Conservation (phyloP, 495 filamentous ascomycete species). For the Aspergillus olivimuriae region DNA sequence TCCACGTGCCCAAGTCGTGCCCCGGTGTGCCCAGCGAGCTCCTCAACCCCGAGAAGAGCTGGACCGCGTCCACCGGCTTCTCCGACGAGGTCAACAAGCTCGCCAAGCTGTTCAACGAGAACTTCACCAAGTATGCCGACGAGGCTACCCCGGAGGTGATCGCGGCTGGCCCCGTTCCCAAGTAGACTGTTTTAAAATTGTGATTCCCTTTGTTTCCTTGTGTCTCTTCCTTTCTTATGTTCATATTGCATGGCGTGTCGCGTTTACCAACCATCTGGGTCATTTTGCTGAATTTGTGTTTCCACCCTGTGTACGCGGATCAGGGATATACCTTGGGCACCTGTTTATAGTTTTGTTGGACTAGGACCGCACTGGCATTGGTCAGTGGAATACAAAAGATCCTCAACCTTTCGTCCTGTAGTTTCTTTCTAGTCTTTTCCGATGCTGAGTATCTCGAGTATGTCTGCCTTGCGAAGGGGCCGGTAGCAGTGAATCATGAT, state of each 20-base stretch:
- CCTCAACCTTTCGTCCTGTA: too few relatives aligned
- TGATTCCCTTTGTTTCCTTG: slow-evolving; percentile 13
- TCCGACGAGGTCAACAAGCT: slow-evolving; percentile 82
- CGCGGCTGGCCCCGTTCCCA: slow-evolving; percentile 30
- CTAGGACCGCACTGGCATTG: slow-evolving; percentile 1
- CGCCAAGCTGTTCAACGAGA: slow-evolving; percentile 80
- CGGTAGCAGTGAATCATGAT: too few relatives aligned
- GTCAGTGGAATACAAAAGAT: too few relatives aligned
- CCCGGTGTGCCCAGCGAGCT: slow-evolving; percentile 81
- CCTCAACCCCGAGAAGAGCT: slow-evolving; percentile 88
- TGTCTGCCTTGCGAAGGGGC: too few relatives aligned
- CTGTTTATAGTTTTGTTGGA: background rate
- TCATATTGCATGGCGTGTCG: slow-evolving; percentile 27
- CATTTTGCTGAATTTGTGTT: slow-evolving; percentile 9
- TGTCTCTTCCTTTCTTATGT: slow-evolving; percentile 7
- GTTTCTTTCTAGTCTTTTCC: too few relatives aligned
- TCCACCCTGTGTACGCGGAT: slow-evolving; percentile 5
- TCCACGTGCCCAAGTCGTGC: slow-evolving; percentile 82
- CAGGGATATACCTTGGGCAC: slow-evolving; percentile 11
- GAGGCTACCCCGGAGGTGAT: slow-evolving; percentile 75
- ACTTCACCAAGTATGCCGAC: slow-evolving; percentile 92
- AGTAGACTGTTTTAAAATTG: slow-evolving; percentile 12
- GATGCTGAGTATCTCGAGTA: too few relatives aligned
- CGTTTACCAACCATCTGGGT: slow-evolving; percentile 11
- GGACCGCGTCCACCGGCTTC: slow-evolving; percentile 78